Evolutionary conservation across 768 basidiomycete genomes (phyloP).

Genomic region (Mrakia gelida): DNA sequence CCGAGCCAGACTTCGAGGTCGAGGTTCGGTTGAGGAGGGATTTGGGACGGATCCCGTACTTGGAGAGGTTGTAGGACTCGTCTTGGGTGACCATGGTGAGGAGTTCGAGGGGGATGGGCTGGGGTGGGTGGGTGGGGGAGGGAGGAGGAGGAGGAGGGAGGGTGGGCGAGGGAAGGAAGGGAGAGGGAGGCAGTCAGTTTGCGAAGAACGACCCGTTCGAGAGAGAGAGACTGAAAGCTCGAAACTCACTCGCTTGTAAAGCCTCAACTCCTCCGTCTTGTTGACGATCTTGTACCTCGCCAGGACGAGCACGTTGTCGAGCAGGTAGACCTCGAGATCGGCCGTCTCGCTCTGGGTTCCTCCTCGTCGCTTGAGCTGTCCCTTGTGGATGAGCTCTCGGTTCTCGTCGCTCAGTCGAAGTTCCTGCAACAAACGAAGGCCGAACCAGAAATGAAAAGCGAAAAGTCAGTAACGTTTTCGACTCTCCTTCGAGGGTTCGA

Average conservation of each 20-base stretch:
- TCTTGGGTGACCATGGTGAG: conserved; percentile 75
- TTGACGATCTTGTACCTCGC: conserved; percentile 73
- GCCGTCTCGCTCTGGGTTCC: conserved; percentile 69
- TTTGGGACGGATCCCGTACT: conserved; percentile 39
- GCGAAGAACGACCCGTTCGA: background rate
- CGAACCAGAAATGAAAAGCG: background rate
- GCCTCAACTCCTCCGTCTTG: conserved; percentile 82
- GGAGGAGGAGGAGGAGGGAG: no score
- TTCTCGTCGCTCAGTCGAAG: conserved; percentile 79
- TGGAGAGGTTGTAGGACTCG: conserved; percentile 52
- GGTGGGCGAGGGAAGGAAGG: background rate
- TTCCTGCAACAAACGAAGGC: conserved; percentile 55
- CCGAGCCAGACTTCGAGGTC: conserved; percentile 32
- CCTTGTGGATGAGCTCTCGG: conserved; percentile 87
- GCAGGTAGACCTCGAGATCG: conserved; percentile 87
- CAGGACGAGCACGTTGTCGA: conserved; percentile 94
- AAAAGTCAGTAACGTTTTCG: no score
- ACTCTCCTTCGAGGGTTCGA: no score
- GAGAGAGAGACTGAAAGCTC: no score
- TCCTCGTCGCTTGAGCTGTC: conserved; percentile 76
- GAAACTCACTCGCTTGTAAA: conserved; percentile 77
- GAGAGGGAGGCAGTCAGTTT: background rate
- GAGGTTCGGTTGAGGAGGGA: conserved; percentile 40
- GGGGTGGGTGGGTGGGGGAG: background rate
- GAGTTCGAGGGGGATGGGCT: conserved; percentile 96